Conservation (phyloP, 2,329 filamentous ascomycete species). For the Elsinoe arachidis region DNA sequence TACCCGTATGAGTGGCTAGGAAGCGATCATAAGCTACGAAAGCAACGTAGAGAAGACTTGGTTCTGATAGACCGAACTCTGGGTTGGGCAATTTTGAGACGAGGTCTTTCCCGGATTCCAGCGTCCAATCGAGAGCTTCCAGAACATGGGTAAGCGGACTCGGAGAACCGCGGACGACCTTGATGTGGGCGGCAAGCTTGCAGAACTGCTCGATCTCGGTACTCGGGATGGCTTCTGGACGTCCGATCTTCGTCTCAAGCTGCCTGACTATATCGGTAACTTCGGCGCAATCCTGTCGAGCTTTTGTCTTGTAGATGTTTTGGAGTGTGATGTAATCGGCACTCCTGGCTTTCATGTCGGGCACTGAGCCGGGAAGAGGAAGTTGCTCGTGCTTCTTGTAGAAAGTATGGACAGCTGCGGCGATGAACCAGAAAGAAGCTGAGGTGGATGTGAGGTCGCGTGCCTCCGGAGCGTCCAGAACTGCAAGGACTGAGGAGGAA, state of each 20-base stretch:
- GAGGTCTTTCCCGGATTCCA: slow-evolving; percentile 43
- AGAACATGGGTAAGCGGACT: slow-evolving; percentile 43
- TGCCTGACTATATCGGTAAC: slow-evolving; percentile 58
- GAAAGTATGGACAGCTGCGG: slow-evolving; percentile 69
- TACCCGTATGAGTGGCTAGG: slow-evolving; percentile 32
- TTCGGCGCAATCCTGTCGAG: slow-evolving; percentile 66
- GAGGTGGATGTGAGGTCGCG: slow-evolving; percentile 38
- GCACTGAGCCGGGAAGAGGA: slow-evolving; percentile 76
- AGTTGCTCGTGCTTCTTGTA: slow-evolving; percentile 63
- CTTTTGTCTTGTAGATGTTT: slow-evolving; percentile 85
- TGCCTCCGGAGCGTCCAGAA: slow-evolving; percentile 64
- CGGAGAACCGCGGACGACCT: slow-evolving; percentile 59
- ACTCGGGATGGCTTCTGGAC: slow-evolving; percentile 18
- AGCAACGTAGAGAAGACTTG: slow-evolving; percentile 42
- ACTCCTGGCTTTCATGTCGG: slow-evolving; percentile 96
- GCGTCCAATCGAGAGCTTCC: slow-evolving; percentile 35
- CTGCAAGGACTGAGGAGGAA: slow-evolving; percentile 60
- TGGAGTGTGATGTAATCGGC: slow-evolving; percentile 83
- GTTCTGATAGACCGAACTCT: slow-evolving; percentile 28
- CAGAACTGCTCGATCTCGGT: slow-evolving; percentile 71
- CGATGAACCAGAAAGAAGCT: slow-evolving; percentile 81
- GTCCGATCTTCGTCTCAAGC: slow-evolving; percentile 43
- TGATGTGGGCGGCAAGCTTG: slow-evolving; percentile 89
- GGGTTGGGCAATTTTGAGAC: slow-evolving; percentile 31
- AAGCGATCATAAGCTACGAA: slow-evolving; percentile 45